Evolutionary conservation across 129 eudicot genomes (phyloP).

Genomic region (Smallanthus sonchifolius): DNA sequence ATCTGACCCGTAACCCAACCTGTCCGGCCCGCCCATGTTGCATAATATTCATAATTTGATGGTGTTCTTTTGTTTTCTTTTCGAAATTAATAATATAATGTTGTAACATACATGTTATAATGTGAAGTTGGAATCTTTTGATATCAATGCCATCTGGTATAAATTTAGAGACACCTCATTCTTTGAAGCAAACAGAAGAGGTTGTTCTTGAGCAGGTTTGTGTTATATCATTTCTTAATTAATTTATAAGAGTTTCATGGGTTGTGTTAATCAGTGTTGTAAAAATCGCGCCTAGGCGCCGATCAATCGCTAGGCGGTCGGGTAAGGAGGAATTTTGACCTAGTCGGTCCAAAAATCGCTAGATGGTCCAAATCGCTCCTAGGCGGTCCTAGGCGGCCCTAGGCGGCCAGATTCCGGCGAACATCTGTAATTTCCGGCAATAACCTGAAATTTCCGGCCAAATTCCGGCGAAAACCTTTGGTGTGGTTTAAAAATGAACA

Average conservation of each 20-base stretch:
- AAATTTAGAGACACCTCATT: constrained; percentile 64
- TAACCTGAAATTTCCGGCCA: too few species aligned
- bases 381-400: too few species aligned
- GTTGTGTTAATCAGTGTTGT: too few species aligned
- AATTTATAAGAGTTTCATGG: neutral
- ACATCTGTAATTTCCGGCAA: too few species aligned
- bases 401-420: too few species aligned
- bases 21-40: neutral
- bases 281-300: too few species aligned
- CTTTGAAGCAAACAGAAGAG: constrained; percentile 62
- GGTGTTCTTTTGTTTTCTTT: neutral
- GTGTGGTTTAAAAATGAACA: too few species aligned
- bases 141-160: constrained; percentile 78
- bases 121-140: constrained; percentile 74
- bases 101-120: constrained; percentile 7
- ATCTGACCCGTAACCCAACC: neutral
- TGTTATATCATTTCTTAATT: neutral
- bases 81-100: neutral
- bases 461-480: too few species aligned
- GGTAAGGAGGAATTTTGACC: too few species aligned
- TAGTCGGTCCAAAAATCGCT: too few species aligned
- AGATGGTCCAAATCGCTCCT: too few species aligned
- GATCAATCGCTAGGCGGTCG: too few species aligned
- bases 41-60: neutral
- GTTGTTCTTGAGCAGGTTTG: constrained; percentile 66